These are phyloP conservation scores for Graphilbum ipis-grandicollis DNA, from an alignment of 2,329 filamentous ascomycete species.

Conservation along the genomic window DNA sequence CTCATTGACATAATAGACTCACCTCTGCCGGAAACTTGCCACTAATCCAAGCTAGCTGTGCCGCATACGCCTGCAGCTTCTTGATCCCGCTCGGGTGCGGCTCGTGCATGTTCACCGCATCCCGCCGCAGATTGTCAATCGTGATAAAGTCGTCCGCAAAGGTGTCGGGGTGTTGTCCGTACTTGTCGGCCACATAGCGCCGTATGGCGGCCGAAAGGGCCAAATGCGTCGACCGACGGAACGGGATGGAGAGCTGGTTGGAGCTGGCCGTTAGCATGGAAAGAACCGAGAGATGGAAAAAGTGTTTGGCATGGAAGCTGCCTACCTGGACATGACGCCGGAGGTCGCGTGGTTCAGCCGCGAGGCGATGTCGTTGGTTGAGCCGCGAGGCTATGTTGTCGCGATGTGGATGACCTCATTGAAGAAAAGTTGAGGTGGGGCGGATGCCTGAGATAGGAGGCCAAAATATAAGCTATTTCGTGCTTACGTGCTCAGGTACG, in stretches of 20 bases:
- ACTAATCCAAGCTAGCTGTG: conserved; percentile 80
- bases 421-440: no score
- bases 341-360: no score
- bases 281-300: background rate
- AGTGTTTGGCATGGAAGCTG: no score
- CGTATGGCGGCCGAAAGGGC: conserved; percentile 70
- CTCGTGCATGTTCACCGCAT: conserved; percentile 80
- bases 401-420: no score
- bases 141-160: conserved; percentile 73
- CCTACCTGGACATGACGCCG: no score
- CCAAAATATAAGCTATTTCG: no score
- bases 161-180: conserved; percentile 97
- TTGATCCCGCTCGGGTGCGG: conserved; percentile 72
- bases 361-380: no score
- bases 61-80: conserved; percentile 82
- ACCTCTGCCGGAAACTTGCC: conserved; percentile 95
- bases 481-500: no score
- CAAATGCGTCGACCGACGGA: conserved; percentile 67
- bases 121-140: conserved; percentile 66
- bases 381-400: no score
- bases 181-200: conserved; percentile 92
- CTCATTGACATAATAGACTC: background rate
- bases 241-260: conserved; percentile 61
- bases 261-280: no score
- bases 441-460: no score